Percentiles rank a stretch among this genome's conserved stretches.
phyloP scores from a whole-genome alignment of 2,329 filamentous ascomycete genomes.

The Fusarium nelsonii region DNA sequence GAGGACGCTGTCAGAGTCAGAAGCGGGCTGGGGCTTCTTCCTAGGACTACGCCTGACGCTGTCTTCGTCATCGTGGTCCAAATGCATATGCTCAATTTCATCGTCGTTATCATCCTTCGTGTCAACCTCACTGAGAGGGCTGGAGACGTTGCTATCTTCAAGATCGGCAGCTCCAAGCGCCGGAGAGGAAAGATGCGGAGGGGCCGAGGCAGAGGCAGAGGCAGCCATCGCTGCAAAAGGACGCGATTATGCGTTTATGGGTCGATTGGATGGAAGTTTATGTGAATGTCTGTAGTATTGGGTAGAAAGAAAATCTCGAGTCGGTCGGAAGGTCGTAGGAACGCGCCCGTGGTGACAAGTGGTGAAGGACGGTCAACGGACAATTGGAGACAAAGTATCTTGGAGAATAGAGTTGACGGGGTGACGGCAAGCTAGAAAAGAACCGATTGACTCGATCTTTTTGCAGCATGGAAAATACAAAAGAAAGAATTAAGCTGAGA shows the following conservation, averaged over 20 bases:
- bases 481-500: constrained; percentile 3
- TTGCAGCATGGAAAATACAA: constrained; percentile 29
- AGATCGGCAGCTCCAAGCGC: constrained; percentile 58
- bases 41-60: constrained; percentile 47
- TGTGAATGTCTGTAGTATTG: constrained; percentile 11
- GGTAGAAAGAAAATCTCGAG: constrained; percentile 13
- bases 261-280: constrained; percentile 11
- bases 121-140: constrained; percentile 92
- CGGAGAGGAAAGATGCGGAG: constrained; percentile 62
- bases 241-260: constrained; percentile 34
- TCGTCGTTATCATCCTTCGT: constrained; percentile 81
- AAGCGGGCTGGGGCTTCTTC: constrained; percentile 51
- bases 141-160: constrained; percentile 81
- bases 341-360: constrained; percentile 39
- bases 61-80: constrained; percentile 55
- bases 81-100: constrained; percentile 70
- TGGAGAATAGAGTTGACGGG: constrained; percentile 3
- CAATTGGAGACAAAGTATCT: constrained; percentile 16
- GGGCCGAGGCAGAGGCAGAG: constrained; percentile 64
- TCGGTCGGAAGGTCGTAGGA: constrained; percentile 37
- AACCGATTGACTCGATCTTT: constrained; percentile 18
- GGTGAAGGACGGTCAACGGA: constrained; percentile 30
- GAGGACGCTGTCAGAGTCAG: constrained; percentile 65
- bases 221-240: constrained; percentile 61
- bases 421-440: constrained; percentile 7